Conservation (phyloP, 495 filamentous ascomycete species). For the Penicillium herquei region DNA sequence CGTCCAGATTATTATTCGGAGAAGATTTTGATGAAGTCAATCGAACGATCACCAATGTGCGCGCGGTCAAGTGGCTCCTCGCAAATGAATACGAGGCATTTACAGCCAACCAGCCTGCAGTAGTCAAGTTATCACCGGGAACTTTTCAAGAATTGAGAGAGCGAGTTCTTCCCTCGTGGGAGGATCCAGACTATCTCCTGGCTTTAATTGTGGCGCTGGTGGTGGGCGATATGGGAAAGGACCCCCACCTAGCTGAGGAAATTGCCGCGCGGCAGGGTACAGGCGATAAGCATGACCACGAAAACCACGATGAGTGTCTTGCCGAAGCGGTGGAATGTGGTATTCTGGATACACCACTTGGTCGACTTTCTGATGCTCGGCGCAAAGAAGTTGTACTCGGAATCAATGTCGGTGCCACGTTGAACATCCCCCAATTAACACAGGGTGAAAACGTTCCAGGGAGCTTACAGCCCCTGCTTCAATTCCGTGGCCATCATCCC, state of each 20-base stretch:
- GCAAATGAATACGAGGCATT: slow-evolving; percentile 28
- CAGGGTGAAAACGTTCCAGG: slow-evolving; percentile 35
- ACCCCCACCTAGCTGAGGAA: slow-evolving; percentile 24
- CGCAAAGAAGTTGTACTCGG: slow-evolving; percentile 31
- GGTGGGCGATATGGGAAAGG: slow-evolving; percentile 44
- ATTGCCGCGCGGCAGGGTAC: background rate
- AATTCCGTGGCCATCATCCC: slow-evolving; percentile 15
- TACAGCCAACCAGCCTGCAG: slow-evolving; percentile 15
- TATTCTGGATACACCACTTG: slow-evolving; percentile 14
- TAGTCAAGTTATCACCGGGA: background rate
- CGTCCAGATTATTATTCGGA: background rate
- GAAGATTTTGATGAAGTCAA: slow-evolving; percentile 34
- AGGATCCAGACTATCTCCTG: slow-evolving; percentile 16
- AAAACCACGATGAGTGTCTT: slow-evolving; percentile 28
- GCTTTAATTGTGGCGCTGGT: slow-evolving; percentile 32
- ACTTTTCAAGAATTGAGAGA: slow-evolving; percentile 9
- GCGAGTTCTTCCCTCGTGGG: background rate
- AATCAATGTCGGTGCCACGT: slow-evolving; percentile 38
- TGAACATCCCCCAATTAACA: slow-evolving; percentile 38
- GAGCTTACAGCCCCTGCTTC: slow-evolving; percentile 17
- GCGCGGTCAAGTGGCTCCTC: slow-evolving; percentile 35
- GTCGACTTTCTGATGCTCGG: slow-evolving; percentile 8
- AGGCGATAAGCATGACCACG: slow-evolving; percentile 10
- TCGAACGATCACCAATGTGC: slow-evolving; percentile 31
- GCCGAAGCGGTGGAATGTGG: slow-evolving; percentile 25